A percentile compares a stretch with the other conserved stretches of the same genome.
These are phyloP conservation scores for Pascua sp. DNA, from an alignment of 1,284 basidiomycete genomes.

Conservation along the genomic window DNA sequence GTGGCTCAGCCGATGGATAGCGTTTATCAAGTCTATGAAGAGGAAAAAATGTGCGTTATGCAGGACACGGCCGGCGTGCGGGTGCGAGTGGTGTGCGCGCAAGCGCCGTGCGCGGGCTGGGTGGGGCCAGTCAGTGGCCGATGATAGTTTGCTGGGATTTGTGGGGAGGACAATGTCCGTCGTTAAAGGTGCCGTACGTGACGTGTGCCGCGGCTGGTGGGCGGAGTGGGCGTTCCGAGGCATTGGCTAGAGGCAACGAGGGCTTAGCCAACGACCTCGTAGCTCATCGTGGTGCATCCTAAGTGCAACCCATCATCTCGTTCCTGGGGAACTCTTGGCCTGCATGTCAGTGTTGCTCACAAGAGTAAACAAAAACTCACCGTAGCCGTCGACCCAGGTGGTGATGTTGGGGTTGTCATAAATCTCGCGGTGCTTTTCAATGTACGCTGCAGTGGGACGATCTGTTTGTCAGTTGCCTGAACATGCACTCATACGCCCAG, in stretches of 20 bases:
- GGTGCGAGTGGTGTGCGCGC: background rate
- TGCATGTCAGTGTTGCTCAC: background rate
- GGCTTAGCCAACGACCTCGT: too few species aligned
- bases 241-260: too few species aligned
- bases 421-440: conserved; percentile 32
- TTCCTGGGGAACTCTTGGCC: conserved; percentile 6
- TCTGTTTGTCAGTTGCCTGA: conserved; percentile 15
- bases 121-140: background rate
- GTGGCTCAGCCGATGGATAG: too few species aligned
- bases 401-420: conserved; percentile 50
- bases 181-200: background rate
- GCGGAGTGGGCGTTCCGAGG: too few species aligned
- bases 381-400: conserved; percentile 30
- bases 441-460: conserved; percentile 47
- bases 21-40: too few species aligned
- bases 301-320: conserved; percentile 1
- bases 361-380: background rate
- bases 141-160: background rate
- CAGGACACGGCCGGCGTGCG: too few species aligned
- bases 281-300: background rate
- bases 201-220: too few species aligned
- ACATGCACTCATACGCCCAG: too few species aligned
- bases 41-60: too few species aligned
- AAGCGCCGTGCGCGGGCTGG: background rate
- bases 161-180: conserved; percentile 1